These are phyloP conservation scores for Inga leiocalycina DNA, from an alignment of 306 rosid species.

Conservation along the genomic window DNA sequence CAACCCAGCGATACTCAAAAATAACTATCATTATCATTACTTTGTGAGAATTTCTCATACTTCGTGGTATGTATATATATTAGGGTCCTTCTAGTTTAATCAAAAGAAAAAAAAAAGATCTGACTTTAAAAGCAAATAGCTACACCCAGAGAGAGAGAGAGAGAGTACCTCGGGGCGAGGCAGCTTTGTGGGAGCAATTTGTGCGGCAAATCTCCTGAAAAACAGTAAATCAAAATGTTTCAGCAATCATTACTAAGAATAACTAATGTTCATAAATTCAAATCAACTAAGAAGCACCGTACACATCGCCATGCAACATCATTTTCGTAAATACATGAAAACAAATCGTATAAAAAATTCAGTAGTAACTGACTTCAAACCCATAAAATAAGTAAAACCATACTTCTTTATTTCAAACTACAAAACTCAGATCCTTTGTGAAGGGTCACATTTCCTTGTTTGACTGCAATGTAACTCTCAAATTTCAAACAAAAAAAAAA, in stretches of 20 bases:
- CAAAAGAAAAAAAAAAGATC: too few species aligned
- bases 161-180: constrained; percentile 51
- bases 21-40: not conserved
- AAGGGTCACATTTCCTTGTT: not conserved
- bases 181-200: constrained; percentile 55
- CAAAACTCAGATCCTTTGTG: not conserved
- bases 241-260: not conserved
- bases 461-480: not conserved
- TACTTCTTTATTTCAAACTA: not conserved
- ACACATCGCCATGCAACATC: not conserved
- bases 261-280: not conserved
- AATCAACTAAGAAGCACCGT: not conserved
- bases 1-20: constrained; percentile 29
- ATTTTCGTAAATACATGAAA: not conserved
- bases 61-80: too few species aligned
- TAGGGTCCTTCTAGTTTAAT: too few species aligned
- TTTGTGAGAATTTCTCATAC: not conserved
- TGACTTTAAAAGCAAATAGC: too few species aligned
- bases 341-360: not conserved
- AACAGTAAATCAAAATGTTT: constrained; percentile 2
- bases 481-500: not conserved
- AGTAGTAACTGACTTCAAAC: not conserved
- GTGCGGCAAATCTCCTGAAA: constrained; percentile 60
- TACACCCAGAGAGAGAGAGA: not conserved
- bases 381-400: not conserved